Conservation (phyloP, 257 asterid genomes). For the Fraxinus anomala region DNA sequence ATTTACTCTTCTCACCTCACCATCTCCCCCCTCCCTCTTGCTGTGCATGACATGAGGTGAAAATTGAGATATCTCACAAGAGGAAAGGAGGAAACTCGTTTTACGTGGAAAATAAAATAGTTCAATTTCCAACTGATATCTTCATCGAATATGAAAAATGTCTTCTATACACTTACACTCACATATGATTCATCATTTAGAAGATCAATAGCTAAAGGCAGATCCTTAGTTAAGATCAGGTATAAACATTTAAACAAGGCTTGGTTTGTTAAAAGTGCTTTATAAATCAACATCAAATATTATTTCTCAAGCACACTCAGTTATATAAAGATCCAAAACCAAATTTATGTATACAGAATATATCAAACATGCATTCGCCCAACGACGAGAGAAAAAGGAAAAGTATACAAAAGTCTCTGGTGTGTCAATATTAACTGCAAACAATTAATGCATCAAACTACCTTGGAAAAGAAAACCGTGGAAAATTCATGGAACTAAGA, state of each 20-base stretch:
- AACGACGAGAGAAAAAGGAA: no score
- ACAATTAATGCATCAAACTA: background rate
- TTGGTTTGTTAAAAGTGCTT: background rate
- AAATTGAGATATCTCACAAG: no score
- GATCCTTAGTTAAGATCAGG: no score
- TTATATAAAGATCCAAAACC: background rate
- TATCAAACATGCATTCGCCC: background rate
- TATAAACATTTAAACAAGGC: background rate
- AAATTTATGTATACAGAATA: no score
- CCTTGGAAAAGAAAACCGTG: background rate
- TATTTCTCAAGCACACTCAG: background rate
- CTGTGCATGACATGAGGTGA: background rate
- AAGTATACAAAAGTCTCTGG: background rate
- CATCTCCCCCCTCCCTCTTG: background rate
- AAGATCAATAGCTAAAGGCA: no score
- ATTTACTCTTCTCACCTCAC: background rate
- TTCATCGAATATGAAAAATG: no score
- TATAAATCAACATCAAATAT: background rate
- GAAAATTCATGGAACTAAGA: background rate
- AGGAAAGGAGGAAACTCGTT: no score
- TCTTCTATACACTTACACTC: no score
- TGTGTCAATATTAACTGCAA: background rate
- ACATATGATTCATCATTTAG: no score
- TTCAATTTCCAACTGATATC: no score
- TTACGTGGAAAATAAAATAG: no score